These are phyloP conservation scores for Conringia planisiliqua DNA, from an alignment of 345 rosid genomes.

Conservation along the genomic window DNA sequence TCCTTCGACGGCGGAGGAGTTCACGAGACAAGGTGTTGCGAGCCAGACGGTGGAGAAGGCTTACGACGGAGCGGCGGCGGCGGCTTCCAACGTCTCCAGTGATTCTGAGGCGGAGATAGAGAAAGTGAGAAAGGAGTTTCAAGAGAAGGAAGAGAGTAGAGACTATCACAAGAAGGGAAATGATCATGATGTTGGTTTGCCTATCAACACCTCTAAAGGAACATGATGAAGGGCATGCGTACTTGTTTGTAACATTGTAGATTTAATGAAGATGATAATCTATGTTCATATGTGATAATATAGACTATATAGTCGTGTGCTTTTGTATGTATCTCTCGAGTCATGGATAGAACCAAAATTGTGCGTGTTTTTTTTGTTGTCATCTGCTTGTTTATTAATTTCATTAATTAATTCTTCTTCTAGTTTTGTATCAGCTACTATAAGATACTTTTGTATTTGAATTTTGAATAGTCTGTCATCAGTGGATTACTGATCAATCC, in stretches of 20 bases:
- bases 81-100: conserved; percentile 13
- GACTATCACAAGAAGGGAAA: conserved; percentile 12
- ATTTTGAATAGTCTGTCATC: too few relatives aligned
- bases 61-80: conserved; percentile 25
- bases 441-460: neutral
- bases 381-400: neutral
- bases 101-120: conserved; percentile 8
- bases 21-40: conserved; percentile 35
- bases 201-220: conserved; percentile 30
- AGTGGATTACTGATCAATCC: too few relatives aligned
- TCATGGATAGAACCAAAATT: neutral
- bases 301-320: neutral
- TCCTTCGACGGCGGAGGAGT: conserved; percentile 48
- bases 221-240: neutral
- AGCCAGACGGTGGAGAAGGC: conserved; percentile 42
- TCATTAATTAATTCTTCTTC: neutral
- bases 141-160: conserved; percentile 22
- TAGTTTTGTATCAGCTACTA: neutral
- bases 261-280: neutral
- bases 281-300: neutral
- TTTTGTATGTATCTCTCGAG: neutral
- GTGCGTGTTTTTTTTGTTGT: neutral
- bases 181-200: conserved; percentile 24
- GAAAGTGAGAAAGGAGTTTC: conserved; percentile 25
- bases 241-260: neutral